phyloP scores from a whole-genome alignment of 768 basidiomycete species.

The Crucibulum laeve region DNA sequence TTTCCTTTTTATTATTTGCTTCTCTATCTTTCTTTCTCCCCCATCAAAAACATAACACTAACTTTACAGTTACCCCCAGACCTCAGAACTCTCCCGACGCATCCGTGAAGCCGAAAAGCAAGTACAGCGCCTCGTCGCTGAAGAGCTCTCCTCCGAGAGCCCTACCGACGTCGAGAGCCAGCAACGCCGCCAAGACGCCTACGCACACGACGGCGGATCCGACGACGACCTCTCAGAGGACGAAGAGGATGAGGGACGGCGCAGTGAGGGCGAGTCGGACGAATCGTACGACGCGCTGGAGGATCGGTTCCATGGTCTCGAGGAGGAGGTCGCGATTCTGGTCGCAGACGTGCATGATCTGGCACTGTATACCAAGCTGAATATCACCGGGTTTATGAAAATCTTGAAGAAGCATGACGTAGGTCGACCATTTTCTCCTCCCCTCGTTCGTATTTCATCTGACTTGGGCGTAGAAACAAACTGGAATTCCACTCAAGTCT shows the following conservation, averaged over 20 bases:
- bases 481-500: constrained; percentile 72
- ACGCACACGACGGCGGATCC: constrained; percentile 63
- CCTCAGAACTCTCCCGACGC: constrained; percentile 74
- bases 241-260: constrained; percentile 18
- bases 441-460: not conserved
- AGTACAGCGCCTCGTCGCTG: constrained; percentile 71
- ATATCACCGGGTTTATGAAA: constrained; percentile 98
- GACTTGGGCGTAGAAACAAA: constrained; percentile 74
- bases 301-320: constrained; percentile 79
- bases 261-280: constrained; percentile 16
- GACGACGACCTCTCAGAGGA: constrained; percentile 57
- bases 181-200: constrained; percentile 33
- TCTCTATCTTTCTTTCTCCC: not conserved
- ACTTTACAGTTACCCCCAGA: constrained; percentile 34
- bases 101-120: constrained; percentile 81
- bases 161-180: constrained; percentile 57
- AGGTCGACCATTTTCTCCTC: constrained; percentile 13
- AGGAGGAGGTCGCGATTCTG: constrained; percentile 92
- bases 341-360: constrained; percentile 93
- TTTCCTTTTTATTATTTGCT: not conserved
- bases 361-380: constrained; percentile 91
- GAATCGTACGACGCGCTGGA: constrained; percentile 76
- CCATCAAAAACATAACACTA: not conserved
- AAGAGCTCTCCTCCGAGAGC: constrained; percentile 30
- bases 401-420: constrained; percentile 99